Base-by-base conservation (phyloP, 768 basidiomycete species). In the Lentinula detonsa region DNA sequence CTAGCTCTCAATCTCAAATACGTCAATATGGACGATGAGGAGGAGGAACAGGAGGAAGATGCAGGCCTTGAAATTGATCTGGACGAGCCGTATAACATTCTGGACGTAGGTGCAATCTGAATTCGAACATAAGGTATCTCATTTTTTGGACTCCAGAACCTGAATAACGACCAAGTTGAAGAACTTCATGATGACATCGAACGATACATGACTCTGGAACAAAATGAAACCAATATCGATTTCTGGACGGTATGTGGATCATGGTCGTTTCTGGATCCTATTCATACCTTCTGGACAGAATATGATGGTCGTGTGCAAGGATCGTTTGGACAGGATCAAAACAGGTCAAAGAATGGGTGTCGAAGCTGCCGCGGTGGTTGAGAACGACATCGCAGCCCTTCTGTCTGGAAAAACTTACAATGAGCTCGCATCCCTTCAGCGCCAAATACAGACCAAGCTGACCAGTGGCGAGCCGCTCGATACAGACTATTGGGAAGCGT, bases 1-100 rank as follows among this genome's bases (percentile, higher is more conserved):
- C 75, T 99, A 64, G 93, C 95, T 50, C 84, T 99, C 68, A 99
- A 99, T 71, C 81, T 99, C 62, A 88, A 93, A 63, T 98, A 98
- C 74, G 91, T 93, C 34, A 87, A 89, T 68, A 86, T 85, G 21
- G 78, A 82, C 31, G 83, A 86, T n/a, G 87, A 90, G 2, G 85
- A 85, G 7, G 82, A 84, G 53, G 71, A 67, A 11, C 82, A 81
- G 37, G 81, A 86, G 62, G 95, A 95, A 23, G 93, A 93, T 61
- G 85, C 89, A 49, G 95, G 93, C 31, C 81, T 99, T 55, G 97
- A 99, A 73, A 97, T 98, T 68, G 97, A 99, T 71, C 81, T 98
- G 49, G 97, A 99, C 65, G 97, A 99, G 70, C 97, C 97, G 1
- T 99, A 98, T 76, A 92, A 91, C 67, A 98, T 99, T 65, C 88